Evolutionary conservation across 805 yeast genomes (phyloP).

Genomic region (Spathaspora passalidarum): DNA sequence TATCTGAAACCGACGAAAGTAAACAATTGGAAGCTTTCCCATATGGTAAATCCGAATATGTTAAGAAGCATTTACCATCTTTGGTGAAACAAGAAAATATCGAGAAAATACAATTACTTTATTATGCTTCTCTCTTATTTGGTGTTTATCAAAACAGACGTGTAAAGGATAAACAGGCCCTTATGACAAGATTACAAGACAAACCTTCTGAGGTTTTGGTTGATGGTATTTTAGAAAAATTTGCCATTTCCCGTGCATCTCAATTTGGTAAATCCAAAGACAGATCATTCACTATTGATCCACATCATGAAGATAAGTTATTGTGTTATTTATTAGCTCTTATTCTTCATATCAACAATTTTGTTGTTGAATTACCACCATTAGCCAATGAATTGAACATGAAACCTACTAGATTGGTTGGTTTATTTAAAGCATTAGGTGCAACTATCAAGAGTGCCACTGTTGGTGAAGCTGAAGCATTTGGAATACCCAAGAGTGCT

Average conservation of each 20-base stretch:
- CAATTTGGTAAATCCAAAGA: slow-evolving; percentile 73
- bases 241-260: slow-evolving; percentile 64
- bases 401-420: slow-evolving; percentile 69
- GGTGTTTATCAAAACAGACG: slow-evolving; percentile 80
- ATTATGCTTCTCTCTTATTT: slow-evolving; percentile 73
- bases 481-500: slow-evolving; percentile 59
- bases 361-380: slow-evolving; percentile 71
- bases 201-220: slow-evolving; percentile 71
- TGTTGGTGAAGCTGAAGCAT: slow-evolving; percentile 70
- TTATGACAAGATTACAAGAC: slow-evolving; percentile 56
- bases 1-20: slow-evolving; percentile 49
- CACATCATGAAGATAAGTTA: slow-evolving; percentile 82
- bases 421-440: slow-evolving; percentile 77
- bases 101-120: slow-evolving; percentile 64
- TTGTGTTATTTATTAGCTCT: slow-evolving; percentile 74
- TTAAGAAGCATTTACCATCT: slow-evolving; percentile 45
- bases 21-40: slow-evolving; percentile 61
- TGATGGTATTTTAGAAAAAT: slow-evolving; percentile 68
- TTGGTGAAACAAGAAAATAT: slow-evolving; percentile 43
- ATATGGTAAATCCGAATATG: slow-evolving; percentile 52
- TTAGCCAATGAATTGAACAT: slow-evolving; percentile 80
- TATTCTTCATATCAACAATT: slow-evolving; percentile 73
- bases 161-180: slow-evolving; percentile 51
- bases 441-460: slow-evolving; percentile 72
- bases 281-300: slow-evolving; percentile 77